Evolutionary conservation across 2,329 filamentous ascomycete species (phyloP).

Genomic region (Ploettnerulaceae sp.): DNA sequence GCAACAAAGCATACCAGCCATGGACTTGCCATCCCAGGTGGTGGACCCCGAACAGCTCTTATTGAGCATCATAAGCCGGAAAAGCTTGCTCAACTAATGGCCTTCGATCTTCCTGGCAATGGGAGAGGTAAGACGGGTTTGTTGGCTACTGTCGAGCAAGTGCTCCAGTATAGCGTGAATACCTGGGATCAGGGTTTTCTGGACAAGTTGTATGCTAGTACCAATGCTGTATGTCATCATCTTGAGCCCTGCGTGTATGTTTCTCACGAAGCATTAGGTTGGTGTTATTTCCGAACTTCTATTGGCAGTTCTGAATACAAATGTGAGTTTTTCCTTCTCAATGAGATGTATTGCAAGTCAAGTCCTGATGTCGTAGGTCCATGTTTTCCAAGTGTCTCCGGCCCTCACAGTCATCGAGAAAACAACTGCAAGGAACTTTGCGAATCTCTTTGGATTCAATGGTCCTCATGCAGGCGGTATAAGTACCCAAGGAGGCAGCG

Average conservation of each 20-base stretch:
- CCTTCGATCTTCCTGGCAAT: constrained; percentile 53
- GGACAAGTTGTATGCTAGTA: constrained; percentile 91
- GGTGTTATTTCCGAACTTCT: constrained; percentile 82
- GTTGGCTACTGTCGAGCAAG: constrained; percentile 61
- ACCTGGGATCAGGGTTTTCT: constrained; percentile 98
- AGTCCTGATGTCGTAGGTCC: constrained; percentile 47
- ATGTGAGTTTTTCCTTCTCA: constrained; percentile 47
- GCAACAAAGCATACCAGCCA: constrained; percentile 50
- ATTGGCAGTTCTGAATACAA: constrained; percentile 84
- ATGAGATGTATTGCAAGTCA: constrained; percentile 4
- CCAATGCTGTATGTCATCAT: constrained; percentile 60
- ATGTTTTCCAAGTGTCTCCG: constrained; percentile 92
- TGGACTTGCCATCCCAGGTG: constrained; percentile 38
- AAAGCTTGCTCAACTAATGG: constrained; percentile 49
- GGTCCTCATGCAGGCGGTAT: constrained; percentile 65
- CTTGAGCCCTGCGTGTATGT: not conserved
- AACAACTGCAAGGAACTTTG: constrained; percentile 66
- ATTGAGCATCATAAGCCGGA: constrained; percentile 58
- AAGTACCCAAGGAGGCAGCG: constrained; percentile 71
- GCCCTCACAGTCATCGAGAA: constrained; percentile 87
- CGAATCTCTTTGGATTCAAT: constrained; percentile 69
- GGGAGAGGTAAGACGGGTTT: constrained; percentile 68
- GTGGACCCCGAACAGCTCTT: constrained; percentile 49
- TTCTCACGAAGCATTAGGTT: constrained; percentile 44
- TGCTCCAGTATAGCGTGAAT: constrained; percentile 86